Evolutionary conservation across 2,329 filamentous ascomycete species (phyloP).

Genomic region (Sphaerostilbella broomeana): DNA sequence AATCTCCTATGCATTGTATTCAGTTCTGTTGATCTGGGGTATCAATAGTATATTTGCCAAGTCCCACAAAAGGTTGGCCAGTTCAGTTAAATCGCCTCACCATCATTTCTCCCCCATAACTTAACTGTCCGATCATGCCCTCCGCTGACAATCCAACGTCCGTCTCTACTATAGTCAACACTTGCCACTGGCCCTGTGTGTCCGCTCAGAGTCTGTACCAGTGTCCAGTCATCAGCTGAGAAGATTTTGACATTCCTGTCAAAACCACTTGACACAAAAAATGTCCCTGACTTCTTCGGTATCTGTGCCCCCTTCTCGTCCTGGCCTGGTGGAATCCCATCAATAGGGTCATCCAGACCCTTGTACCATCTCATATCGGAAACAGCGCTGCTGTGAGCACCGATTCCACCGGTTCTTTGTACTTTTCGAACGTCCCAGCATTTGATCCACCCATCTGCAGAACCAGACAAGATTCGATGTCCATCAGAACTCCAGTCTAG

Average conservation of each 20-base stretch:
- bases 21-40: background rate
- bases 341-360: slow-evolving; percentile 67
- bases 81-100: slow-evolving; percentile 48
- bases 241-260: slow-evolving; percentile 95
- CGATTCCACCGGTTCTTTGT: slow-evolving; percentile 73
- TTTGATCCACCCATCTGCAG: slow-evolving; percentile 91
- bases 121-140: slow-evolving; percentile 94
- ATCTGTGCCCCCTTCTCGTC: slow-evolving; percentile 59
- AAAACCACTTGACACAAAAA: slow-evolving; percentile 85
- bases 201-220: slow-evolving; percentile 79
- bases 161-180: slow-evolving; percentile 79
- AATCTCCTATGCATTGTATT: background rate
- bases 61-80: too few relatives aligned
- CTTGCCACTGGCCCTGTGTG: slow-evolving; percentile 91
- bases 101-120: slow-evolving; percentile 85
- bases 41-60: background rate
- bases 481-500: slow-evolving; percentile 91
- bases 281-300: slow-evolving; percentile 84
- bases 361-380: slow-evolving; percentile 94
- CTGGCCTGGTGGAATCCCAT: slow-evolving; percentile 51
- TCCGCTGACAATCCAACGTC: slow-evolving; percentile 87
- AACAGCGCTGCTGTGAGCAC: slow-evolving; percentile 85
- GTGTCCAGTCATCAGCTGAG: slow-evolving; percentile 90
- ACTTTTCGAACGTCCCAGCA: slow-evolving; percentile 97
- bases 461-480: slow-evolving; percentile 85